Base-by-base conservation (phyloP, 495 filamentous ascomycete species). In the Penicillium coprophilum region DNA sequence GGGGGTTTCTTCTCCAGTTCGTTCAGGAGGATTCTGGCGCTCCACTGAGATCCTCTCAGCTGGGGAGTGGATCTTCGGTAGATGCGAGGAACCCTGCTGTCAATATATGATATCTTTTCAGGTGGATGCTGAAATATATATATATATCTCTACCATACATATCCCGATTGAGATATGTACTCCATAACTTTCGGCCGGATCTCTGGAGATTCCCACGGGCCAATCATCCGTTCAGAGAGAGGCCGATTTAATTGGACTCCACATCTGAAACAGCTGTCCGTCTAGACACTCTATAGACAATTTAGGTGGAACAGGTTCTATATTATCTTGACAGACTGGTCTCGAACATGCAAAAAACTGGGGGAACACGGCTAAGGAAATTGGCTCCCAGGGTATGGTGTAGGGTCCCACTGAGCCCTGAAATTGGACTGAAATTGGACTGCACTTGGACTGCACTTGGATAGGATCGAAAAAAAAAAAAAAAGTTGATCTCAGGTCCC, bases 151-250 rank as follows among this genome's bases (percentile, higher is more conserved):
- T n/a, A 38, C 5, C 13, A 13, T 4, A 34, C 32, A 36, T 8
- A 38, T n/a, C 34, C 34, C 34, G 34, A 24, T 24, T 24, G 24
- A n/a, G n/a, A n/a, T n/a, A n/a, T n/a, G n/a, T n/a, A n/a, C n/a
- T 27, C 4, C 24, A 24, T 2, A 24, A 27, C 24, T 49, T 32
- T 49, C 46, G 46, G 46, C 46, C 46, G 46, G 46, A 49, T 23
- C 46, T 47, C 7, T 15, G 17, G 38, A 40, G 9, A 47, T 27
- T n/a, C 7, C 15, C 23, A 31, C 15, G n/a, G n/a, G n/a, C 30
- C 46, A 49, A 48, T 47, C 39, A 41, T 9, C 17, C 20, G 6
- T 20, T 23, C 11, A 44, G 40, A 9, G 23, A 23, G 4, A 27
- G n/a, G n/a, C 0, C 40, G 23, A 13, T 13, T 24, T 23, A 4